Evolutionary conservation across 305 asterid species (phyloP), one percentile per base, ranked within the genome.

Genomic region (Fraxinus albicans): DNA sequence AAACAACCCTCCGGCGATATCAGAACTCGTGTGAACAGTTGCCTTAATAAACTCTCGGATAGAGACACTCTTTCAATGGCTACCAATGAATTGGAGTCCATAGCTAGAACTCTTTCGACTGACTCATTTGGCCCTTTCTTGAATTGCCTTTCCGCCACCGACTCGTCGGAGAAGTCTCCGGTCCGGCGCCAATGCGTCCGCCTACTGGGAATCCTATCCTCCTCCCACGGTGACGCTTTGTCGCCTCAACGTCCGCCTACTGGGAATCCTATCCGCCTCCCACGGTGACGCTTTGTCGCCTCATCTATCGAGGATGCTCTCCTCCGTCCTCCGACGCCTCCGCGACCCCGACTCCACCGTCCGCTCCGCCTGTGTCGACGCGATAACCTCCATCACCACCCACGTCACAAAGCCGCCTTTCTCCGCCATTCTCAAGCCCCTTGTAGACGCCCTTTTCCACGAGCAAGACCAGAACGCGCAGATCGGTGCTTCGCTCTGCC

Each of bases 141-240:
- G 3, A 89, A 82, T 50, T 93, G 95, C 85, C 86, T 95, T 80
- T 86, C 97, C 65, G 40, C 91, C 81, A 89, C 97, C 2, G 94
- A 91, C 86, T 89, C 97, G 33, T 91, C 98, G 67, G 91, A 92
- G 73, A 94, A 93, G 79, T 91, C 99, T 0, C 94, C 99, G 8
- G 98, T 95, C 55, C 98, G 97, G 80, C 95, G 97, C 79, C 97
- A 95, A 75, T 92, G 95, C 82, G 95, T 95, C 76, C 95, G 99
- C 1, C 83, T 93, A 31, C 76, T 95, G 42, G 79, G 91, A 65
- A 84, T 93, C 3, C 89, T 95, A 42, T 93, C 98, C 77, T 84
- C 92, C 3, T 82, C 94, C 1, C 99, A 95, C 85, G 98, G 99
- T 2, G 95, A 93, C 80, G 92, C 94, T 0, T 73, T 93, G 8